Percentiles rank a stretch among this genome's conserved stretches.
Conservation (phyloP, 2,329 filamentous ascomycete species). For the Xylaria hypoxylon region DNA sequence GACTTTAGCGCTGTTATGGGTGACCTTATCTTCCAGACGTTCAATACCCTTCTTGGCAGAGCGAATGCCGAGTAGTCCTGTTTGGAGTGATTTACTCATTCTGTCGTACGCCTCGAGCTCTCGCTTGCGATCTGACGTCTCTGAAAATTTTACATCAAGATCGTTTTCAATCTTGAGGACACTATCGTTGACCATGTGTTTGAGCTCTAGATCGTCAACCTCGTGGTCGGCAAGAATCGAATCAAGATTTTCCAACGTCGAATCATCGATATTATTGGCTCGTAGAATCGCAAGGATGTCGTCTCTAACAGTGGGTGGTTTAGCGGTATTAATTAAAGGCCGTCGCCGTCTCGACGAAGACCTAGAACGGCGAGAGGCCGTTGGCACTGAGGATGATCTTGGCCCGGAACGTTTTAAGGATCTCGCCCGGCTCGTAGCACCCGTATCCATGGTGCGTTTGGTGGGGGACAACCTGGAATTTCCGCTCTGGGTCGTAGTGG, state of each 20-base stretch:
- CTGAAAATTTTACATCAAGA: constrained; percentile 41
- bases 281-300: constrained; percentile 66
- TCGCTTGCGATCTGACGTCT: constrained; percentile 51
- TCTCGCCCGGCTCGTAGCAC: constrained; percentile 24
- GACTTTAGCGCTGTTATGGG: constrained; percentile 52
- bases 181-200: constrained; percentile 47
- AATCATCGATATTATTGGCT: constrained; percentile 67
- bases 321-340: constrained; percentile 66
- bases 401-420: constrained; percentile 30
- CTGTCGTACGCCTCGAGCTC: constrained; percentile 60
- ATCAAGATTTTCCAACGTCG: constrained; percentile 69
- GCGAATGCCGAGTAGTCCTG: constrained; percentile 62
- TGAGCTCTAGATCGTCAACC: constrained; percentile 46
- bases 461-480: constrained; percentile 35
- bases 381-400: constrained; percentile 47
- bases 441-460: constrained; percentile 25
- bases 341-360: constrained; percentile 59
- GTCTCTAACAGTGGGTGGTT: constrained; percentile 65
- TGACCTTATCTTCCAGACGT: constrained; percentile 65
- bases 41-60: constrained; percentile 69
- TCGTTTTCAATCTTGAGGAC: constrained; percentile 47
- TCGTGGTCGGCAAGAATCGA: constrained; percentile 60
- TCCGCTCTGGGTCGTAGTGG: constrained; percentile 23
- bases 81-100: constrained; percentile 65
- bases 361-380: constrained; percentile 46